Percentiles rank a stretch among this genome's conserved stretches.
Conservation (phyloP, 306 rosid species). For the Parietaria judaica region DNA sequence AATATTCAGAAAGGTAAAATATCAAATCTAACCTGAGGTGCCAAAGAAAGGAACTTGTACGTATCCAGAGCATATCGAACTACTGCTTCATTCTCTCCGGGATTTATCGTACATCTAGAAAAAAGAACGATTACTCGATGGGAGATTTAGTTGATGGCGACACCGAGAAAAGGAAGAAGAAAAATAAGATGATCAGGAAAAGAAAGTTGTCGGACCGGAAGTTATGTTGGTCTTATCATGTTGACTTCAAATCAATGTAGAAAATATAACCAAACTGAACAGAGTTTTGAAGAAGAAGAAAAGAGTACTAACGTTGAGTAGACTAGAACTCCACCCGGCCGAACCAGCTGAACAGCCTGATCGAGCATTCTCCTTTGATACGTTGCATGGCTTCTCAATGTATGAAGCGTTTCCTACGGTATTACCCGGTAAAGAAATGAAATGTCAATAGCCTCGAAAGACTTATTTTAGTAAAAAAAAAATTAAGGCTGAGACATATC, state of each 20-base stretch:
- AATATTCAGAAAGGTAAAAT: constrained; percentile 9
- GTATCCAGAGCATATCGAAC: constrained; percentile 92
- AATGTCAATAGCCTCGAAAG: no score
- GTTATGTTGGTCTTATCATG: no score
- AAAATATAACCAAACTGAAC: neutral
- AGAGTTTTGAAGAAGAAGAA: constrained; percentile 21
- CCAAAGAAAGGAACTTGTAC: constrained; percentile 66
- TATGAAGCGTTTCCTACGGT: constrained; percentile 63
- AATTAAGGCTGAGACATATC: no score
- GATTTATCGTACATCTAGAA: constrained; percentile 83
- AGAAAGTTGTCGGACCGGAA: no score
- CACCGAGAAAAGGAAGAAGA: neutral
- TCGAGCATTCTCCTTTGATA: constrained; percentile 89
- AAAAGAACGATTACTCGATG: neutral
- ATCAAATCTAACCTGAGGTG: constrained; percentile 59
- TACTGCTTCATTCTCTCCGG: constrained; percentile 96
- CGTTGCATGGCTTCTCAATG: constrained; percentile 63
- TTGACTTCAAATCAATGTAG: no score
- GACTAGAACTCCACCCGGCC: constrained; percentile 75
- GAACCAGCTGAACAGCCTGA: constrained; percentile 85
- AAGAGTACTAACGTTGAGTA: constrained; percentile 77
- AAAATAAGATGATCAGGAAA: neutral
- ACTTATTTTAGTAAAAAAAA: no score
- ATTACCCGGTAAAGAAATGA: no score
- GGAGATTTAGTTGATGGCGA: constrained; percentile 16